Evolutionary conservation across 768 basidiomycete species (phyloP), one percentile per base, ranked within the genome.

Genomic region (Amanita pseudoporphyria): DNA sequence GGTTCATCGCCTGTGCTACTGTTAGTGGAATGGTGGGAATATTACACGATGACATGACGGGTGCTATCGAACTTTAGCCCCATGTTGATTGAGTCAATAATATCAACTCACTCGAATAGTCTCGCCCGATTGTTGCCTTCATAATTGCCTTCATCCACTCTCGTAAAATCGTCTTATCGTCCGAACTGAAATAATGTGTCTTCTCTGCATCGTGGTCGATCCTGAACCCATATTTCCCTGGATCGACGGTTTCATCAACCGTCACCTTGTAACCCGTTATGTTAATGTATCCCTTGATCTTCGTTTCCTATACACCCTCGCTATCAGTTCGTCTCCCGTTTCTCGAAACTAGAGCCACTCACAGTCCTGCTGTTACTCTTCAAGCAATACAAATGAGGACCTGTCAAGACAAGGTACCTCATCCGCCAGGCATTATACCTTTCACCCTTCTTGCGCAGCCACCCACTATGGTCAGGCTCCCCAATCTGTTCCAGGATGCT

Each of bases 81-180:
- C 21, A 4, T 16, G 10, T 43, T 14, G 19, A 40, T 5, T 26
- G 30, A 6, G 6, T 22, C 36, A 38, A 7, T 42, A 6, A 1
- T 26, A 45, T 38, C 3, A 5, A 72, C 84, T 33, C 58, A 94
- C 92, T 86, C 7, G 84, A 77, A 61, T 94, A 97, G 63, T 98
- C 96, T 49, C 96, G 73, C 7, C 80, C 84, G 57, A 99, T 99
- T 10, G 95, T 97, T 2, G 95, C 91, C 64, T 98, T 99, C 91
- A 98, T 97, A 56, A 99, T 80, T 6, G 94, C 91, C 70, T 98
- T 99, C 96, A 98, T 98, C 95, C 96, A 98, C 56, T 91, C 91
- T n/a, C 96, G 81, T 42, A 96, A 76, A 32, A 80, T 67, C 1
- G 68, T 59, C 65, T 91, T 89, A 60, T 97, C 93, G 19, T 92